These are phyloP conservation scores for Tetrahymena thermophila DNA, from an alignment of 73 alveolate genomes.

Conservation along the genomic window DNA sequence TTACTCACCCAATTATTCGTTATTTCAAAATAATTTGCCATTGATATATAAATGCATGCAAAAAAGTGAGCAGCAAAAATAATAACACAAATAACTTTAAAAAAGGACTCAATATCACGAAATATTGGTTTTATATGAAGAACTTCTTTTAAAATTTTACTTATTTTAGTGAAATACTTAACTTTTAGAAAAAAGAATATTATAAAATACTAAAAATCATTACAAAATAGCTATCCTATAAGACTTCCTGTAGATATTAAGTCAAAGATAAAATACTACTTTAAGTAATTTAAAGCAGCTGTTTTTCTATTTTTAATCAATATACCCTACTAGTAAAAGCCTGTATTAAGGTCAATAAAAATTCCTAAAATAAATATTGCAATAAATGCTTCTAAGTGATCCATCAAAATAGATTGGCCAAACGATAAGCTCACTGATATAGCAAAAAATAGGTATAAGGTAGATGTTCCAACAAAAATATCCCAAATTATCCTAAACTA, in stretches of 20 bases:
- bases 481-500: not conserved
- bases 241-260: not conserved
- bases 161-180: not conserved
- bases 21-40: not conserved
- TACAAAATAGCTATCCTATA: not conserved
- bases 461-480: not conserved
- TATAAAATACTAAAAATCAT: not conserved
- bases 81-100: not conserved
- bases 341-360: not conserved
- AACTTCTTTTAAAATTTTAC: not conserved
- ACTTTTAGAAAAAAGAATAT: not conserved
- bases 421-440: not conserved
- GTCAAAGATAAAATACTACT: not conserved
- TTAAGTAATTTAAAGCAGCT: not conserved
- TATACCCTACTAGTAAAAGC: not conserved
- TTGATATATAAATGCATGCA: not conserved
- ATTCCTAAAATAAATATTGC: not conserved
- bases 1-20: not conserved
- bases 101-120: not conserved
- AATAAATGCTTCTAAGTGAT: not conserved
- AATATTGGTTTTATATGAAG: not conserved
- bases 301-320: not conserved
- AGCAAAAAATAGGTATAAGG: not conserved
- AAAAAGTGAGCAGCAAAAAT: not conserved
- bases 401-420: not conserved